These are phyloP conservation scores for Gynochthodes officinalis DNA, from an alignment of 257 asterid species.

Conservation along the genomic window DNA sequence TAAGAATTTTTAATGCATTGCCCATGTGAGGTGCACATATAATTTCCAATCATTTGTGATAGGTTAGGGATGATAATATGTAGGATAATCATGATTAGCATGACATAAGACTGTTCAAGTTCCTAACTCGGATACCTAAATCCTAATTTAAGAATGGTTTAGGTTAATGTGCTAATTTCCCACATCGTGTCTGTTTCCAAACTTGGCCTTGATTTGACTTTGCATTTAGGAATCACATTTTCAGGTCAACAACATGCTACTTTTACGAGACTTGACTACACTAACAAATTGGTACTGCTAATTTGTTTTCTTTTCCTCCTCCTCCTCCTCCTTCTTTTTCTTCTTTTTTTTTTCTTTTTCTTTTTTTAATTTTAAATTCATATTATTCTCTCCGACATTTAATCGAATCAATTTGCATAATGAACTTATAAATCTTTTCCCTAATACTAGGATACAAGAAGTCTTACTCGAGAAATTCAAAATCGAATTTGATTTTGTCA, in stretches of 20 bases:
- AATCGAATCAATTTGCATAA: too few species aligned
- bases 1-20: constrained; percentile 18
- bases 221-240: constrained; percentile 2
- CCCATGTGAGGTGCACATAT: constrained; percentile 50
- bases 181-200: constrained; percentile 4
- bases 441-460: too few species aligned
- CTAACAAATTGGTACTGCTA: background rate
- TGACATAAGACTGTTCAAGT: constrained; percentile 14
- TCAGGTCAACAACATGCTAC: constrained; percentile 4
- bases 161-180: background rate
- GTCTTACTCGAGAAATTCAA: too few species aligned
- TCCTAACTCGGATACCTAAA: constrained; percentile 12
- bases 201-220: constrained; percentile 9
- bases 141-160: constrained; percentile 10
- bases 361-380: too few species aligned
- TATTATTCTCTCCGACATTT: too few species aligned
- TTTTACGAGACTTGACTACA: constrained; percentile 10
- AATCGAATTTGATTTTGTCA: too few species aligned
- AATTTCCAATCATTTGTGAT: constrained; percentile 27
- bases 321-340: too few species aligned
- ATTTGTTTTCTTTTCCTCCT: too few species aligned
- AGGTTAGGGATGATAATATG: constrained; percentile 23
- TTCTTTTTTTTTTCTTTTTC: too few species aligned
- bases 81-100: constrained; percentile 29
- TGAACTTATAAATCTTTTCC: too few species aligned